phyloP scores from a whole-genome alignment of 345 rosid species.

The rapeseed (Brassica napus) region Da-Ae NC_063435.1:3541001-3541500 shows the following conservation, averaged over 20 bases:
- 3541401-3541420: background rate
- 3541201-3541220: slow-evolving; percentile 49
- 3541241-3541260: slow-evolving; percentile 71
- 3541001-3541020: no score
- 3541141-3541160: background rate
- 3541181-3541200: background rate
- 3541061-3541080: no score
- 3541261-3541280: slow-evolving; percentile 47
- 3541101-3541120: no score
- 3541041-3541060: no score
- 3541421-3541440: background rate
- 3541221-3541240: slow-evolving; percentile 73
- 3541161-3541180: background rate
- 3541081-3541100: no score
- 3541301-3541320: background rate
- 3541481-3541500: background rate
- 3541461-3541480: background rate
- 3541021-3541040: no score
- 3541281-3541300: slow-evolving; percentile 34
- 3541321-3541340: background rate
- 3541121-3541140: background rate
- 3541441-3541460: slow-evolving; percentile 7
- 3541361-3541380: background rate
- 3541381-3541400: background rate
- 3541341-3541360: background rate